Conservation (phyloP, 805 yeast species). For the Wickerhamomyces xylosicus region DNA sequence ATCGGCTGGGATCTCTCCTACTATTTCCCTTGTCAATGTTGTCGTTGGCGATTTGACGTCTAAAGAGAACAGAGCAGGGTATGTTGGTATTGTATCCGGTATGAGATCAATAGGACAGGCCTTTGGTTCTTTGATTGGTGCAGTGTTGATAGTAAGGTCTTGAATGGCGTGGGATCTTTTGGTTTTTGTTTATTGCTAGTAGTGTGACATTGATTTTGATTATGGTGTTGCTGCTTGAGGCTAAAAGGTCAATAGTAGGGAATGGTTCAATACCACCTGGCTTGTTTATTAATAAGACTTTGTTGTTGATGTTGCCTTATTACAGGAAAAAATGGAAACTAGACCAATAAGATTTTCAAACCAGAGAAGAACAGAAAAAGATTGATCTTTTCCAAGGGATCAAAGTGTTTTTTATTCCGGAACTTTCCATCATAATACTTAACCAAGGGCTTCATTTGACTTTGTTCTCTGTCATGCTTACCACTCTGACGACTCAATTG, state of each 20-base stretch:
- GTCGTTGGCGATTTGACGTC: constrained; percentile 66
- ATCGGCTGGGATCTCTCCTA: constrained; percentile 69
- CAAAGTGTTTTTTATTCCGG: too few species aligned
- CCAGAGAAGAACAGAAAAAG: neutral
- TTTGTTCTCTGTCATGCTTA: too few species aligned
- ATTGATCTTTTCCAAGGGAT: neutral
- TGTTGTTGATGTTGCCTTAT: neutral
- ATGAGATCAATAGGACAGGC: constrained; percentile 64
- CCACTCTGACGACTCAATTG: too few species aligned
- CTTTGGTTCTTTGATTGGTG: constrained; percentile 62
- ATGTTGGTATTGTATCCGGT: constrained; percentile 57
- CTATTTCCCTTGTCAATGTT: constrained; percentile 61
- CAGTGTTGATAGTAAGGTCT: constrained; percentile 29
- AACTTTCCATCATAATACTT: too few species aligned
- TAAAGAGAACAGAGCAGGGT: constrained; percentile 56
- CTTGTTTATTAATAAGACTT: neutral
- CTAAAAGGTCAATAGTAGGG: neutral
- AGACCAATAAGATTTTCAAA: neutral
- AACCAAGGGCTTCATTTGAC: too few species aligned
- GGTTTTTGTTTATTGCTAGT: neutral
- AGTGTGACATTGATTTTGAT: neutral
- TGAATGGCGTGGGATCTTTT: constrained; percentile 51
- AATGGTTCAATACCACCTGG: neutral
- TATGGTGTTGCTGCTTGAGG: neutral
- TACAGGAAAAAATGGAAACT: neutral